Evolutionary conservation across 331 rosid species (phyloP).

Genomic region (Malus hybrid): DNA sequence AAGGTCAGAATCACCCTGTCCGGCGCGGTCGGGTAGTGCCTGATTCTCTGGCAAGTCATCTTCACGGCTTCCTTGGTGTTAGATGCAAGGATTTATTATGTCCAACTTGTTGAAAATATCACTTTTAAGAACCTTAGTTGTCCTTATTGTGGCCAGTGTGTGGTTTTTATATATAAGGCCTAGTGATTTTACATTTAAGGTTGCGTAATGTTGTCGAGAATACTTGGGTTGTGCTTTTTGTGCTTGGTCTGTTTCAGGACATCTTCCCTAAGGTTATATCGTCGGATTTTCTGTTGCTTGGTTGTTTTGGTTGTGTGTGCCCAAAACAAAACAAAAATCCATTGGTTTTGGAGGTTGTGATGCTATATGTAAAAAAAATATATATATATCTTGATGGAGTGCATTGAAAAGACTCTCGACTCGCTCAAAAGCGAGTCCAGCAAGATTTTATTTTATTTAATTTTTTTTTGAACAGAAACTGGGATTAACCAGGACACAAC

Average conservation of each 20-base stretch:
- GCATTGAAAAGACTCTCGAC: no score
- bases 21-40: slow-evolving; percentile 55
- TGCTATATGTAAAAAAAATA: neutral
- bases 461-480: no score
- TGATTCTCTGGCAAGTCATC: slow-evolving; percentile 23
- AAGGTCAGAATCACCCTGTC: no score
- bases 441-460: no score
- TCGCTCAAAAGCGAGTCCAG: no score
- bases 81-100: neutral
- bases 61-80: neutral
- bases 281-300: neutral
- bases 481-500: no score
- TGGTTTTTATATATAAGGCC: neutral
- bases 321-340: neutral
- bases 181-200: neutral
- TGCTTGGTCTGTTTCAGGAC: no score
- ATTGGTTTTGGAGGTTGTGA: neutral
- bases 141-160: neutral
- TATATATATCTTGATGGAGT: no score
- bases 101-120: neutral
- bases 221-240: neutral
- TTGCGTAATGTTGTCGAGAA: no score
- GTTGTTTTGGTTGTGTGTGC: neutral
- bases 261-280: neutral
- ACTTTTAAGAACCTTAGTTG: neutral